Conservation (phyloP, 192 early-diverging fungal species). For the Dissophora globulifera region DNA sequence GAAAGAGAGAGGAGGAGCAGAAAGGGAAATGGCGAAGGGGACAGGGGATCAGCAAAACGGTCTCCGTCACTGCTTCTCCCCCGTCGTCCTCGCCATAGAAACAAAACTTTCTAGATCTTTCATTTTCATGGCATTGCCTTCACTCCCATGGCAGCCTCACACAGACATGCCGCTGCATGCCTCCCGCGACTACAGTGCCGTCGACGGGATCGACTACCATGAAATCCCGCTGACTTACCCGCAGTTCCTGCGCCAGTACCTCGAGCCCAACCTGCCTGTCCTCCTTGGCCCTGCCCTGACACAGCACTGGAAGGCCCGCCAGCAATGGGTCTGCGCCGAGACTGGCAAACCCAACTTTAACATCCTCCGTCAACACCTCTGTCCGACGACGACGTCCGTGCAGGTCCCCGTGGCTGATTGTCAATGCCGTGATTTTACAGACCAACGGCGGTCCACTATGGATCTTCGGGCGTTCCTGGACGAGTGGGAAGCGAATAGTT, state of each 20-base stretch:
- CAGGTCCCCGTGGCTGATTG: slow-evolving; percentile 73
- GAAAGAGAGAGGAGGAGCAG: not conserved
- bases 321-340: slow-evolving; percentile 62
- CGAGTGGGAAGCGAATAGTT: slow-evolving; percentile 55
- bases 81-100: not conserved
- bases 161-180: slow-evolving; percentile 15
- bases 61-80: too few species aligned
- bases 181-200: slow-evolving; percentile 28
- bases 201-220: slow-evolving; percentile 46
- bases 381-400: not conserved
- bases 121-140: not conserved
- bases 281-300: slow-evolving; percentile 61
- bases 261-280: slow-evolving; percentile 62
- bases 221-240: slow-evolving; percentile 51
- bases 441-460: slow-evolving; percentile 70
- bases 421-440: slow-evolving; percentile 64
- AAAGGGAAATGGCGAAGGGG: too few species aligned
- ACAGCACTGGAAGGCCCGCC: slow-evolving; percentile 62
- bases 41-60: too few species aligned
- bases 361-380: slow-evolving; percentile 52
- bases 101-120: slow-evolving; percentile 23
- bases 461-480: slow-evolving; percentile 64
- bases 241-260: slow-evolving; percentile 51
- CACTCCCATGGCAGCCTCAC: slow-evolving; percentile 15
- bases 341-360: slow-evolving; percentile 58